Evolutionary conservation across 1,284 basidiomycete genomes (phyloP), one percentile per base, ranked within the genome.

Genomic region (Flammula alnicola): DNA sequence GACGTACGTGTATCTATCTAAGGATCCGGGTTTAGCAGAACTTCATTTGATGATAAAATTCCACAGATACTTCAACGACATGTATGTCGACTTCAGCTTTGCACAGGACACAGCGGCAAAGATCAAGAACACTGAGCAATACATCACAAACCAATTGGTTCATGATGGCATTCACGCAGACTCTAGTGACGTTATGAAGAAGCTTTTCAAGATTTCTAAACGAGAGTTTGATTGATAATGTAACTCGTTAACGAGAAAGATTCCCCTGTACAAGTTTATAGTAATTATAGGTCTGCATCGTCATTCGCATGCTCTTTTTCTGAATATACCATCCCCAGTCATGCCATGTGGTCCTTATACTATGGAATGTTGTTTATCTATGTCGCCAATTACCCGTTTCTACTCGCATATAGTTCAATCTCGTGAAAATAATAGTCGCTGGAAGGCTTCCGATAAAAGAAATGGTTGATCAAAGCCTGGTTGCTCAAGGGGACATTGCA

Each of bases 41-140:
- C 10, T 10, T 11, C 35, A 29, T 32, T 6, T n/a, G 8, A 49
- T 37, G 36, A 31, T n/a, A 7, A 29, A 19, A 25, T 46, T 35
- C 26, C 38, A n/a, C 47, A 78, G 76, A 16, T 79, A 78, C 55
- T 70, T 69, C 53, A 68, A 77, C 48, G 78, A 80, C 48, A 75
- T 78, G 75, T 79, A 76, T 58, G 76, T 80, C 52, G 72, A 76
- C 54, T 79, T 76, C 47, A 67, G 67, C 39, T 61, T 75, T 9
- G 68, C 76, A 7, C 77, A 79, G 52, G 66, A 73, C 29, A 77
- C 77, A 6, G 77, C 72, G 3, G 55, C 64, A 5, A 69, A 64
- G 45, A 73, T 80, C 51, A 69, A 67, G 59, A 76, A 76, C 51
- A 66, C 70, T 32, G 75, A 78, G 54, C 77, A 79, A 58, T 78